Percentiles rank a stretch among this genome's conserved stretches.
phyloP scores from a whole-genome alignment of 352 stramenopile genomes.

The Plasmopara halstedii region DNA sequence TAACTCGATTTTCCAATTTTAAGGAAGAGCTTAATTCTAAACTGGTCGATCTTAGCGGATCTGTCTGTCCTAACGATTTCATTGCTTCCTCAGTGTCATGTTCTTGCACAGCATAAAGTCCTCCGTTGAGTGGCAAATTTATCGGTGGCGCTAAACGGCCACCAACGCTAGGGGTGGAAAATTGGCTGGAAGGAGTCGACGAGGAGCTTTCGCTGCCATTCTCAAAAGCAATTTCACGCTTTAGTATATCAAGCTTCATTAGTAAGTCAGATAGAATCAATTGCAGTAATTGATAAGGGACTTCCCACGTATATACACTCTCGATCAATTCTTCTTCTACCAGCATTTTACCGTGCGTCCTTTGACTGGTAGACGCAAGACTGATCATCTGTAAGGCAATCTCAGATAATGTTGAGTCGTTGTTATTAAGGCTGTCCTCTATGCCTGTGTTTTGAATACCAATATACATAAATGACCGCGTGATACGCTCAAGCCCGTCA shows the following conservation, averaged over 20 bases:
- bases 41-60: conserved; percentile 5
- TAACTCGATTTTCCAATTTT: conserved; percentile 13
- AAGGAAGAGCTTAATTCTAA: conserved; percentile 8
- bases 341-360: conserved; percentile 50
- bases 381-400: conserved; percentile 40
- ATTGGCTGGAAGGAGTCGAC: conserved; percentile 46
- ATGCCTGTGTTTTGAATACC: conserved; percentile 21
- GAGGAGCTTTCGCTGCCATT: conserved; percentile 28
- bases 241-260: conserved; percentile 57
- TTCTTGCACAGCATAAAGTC: conserved; percentile 32
- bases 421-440: neutral
- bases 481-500: conserved; percentile 53
- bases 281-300: conserved; percentile 79
- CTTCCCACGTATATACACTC: conserved; percentile 84
- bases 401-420: conserved; percentile 23
- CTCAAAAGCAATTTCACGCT: conserved; percentile 34
- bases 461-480: conserved; percentile 72
- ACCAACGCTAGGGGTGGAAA: conserved; percentile 34
- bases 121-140: conserved; percentile 13
- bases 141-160: conserved; percentile 22
- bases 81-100: conserved; percentile 7
- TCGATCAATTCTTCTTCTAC: conserved; percentile 83
- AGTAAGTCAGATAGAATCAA: conserved; percentile 68
- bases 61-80: conserved; percentile 9
- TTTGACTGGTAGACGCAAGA: conserved; percentile 29